phyloP scores from a whole-genome alignment of 2,329 filamentous ascomycete genomes.

The Davidsoniella neocaledoniae region DNA sequence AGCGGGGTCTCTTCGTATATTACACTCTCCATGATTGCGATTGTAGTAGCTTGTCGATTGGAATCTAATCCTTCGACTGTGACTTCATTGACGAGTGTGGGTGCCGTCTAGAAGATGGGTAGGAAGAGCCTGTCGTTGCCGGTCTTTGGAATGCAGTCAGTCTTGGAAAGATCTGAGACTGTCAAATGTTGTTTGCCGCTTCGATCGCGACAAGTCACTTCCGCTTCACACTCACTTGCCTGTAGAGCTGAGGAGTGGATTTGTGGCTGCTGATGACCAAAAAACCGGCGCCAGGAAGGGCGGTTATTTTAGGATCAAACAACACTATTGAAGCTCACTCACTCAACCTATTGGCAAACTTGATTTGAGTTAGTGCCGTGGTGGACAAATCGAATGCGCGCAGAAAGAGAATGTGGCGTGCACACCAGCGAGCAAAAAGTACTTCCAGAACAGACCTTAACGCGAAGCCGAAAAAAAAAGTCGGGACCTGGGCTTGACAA shows the following conservation, averaged over 20 bases:
- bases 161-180: no score
- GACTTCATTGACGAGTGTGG: background rate
- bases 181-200: no score
- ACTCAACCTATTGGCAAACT: no score
- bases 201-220: no score
- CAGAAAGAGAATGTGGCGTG: background rate
- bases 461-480: background rate
- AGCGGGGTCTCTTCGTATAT: conserved; percentile 76
- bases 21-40: conserved; percentile 57
- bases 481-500: conserved; percentile 1
- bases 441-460: conserved; percentile 2
- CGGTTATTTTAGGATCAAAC: background rate
- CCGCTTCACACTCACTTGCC: no score
- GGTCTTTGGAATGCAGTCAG: no score
- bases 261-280: no score
- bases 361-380: background rate
- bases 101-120: no score
- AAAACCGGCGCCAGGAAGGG: no score
- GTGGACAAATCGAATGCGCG: no score
- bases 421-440: background rate
- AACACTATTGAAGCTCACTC: no score
- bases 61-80: conserved; percentile 1
- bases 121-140: background rate
- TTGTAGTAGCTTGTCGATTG: background rate
- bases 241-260: no score